Evolutionary conservation across 2,329 filamentous ascomycete genomes (phyloP).

Genomic region (Exserohilum rostratum): DNA sequence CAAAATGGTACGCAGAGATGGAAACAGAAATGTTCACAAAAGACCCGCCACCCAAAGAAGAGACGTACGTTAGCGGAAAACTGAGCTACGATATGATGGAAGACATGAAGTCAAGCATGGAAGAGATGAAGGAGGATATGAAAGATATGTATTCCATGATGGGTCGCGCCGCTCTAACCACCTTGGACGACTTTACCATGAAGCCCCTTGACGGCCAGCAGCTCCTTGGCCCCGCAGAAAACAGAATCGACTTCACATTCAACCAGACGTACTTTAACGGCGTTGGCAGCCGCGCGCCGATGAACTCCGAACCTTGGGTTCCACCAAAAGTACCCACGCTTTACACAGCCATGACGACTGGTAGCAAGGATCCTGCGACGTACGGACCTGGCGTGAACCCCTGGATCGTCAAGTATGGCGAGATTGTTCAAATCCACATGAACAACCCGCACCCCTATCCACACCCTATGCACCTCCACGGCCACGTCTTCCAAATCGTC

Average conservation of each 20-base stretch:
- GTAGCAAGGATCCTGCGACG: conserved; percentile 52
- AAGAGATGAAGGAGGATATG: not conserved
- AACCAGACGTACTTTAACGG: conserved; percentile 66
- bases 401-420: conserved; percentile 36
- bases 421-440: conserved; percentile 51
- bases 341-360: conserved; percentile 72
- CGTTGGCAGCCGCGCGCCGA: conserved; percentile 58
- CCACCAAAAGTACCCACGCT: conserved; percentile 76
- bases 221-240: conserved; percentile 65
- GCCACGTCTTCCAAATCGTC: conserved; percentile 64
- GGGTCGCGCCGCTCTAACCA: conserved; percentile 58
- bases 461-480: conserved; percentile 49
- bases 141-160: conserved; percentile 64
- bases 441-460: conserved; percentile 36
- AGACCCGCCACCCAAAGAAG: conserved; percentile 26
- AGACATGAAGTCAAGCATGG: too few species aligned
- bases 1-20: conserved; percentile 62
- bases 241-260: conserved; percentile 62
- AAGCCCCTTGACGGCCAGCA: conserved; percentile 69
- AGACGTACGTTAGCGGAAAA: conserved; percentile 24
- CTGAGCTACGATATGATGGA: conserved; percentile 19
- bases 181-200: conserved; percentile 73
- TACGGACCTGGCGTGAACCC: conserved; percentile 33
- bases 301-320: conserved; percentile 71
- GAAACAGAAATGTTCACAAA: conserved; percentile 59